Percentiles rank a stretch among this genome's conserved stretches.
phyloP scores from a whole-genome alignment of 768 basidiomycete species.

The Sporobolomyces roseus region DNA sequence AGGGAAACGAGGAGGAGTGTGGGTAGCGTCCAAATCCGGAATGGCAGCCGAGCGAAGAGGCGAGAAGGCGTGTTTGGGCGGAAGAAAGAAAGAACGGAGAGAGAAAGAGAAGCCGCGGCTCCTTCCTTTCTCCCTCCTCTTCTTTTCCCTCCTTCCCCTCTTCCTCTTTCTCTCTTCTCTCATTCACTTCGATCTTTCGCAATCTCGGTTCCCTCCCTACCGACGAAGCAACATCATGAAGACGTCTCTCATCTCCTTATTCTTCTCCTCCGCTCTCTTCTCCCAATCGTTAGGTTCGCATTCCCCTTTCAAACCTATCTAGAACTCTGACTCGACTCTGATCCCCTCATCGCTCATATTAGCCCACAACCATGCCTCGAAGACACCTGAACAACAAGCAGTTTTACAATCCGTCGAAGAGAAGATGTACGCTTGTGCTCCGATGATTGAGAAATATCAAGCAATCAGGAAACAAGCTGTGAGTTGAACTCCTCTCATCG shows the following conservation, averaged over 20 bases:
- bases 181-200: background rate
- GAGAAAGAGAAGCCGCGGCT: too few relatives aligned
- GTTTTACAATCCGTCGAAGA: conserved; percentile 40
- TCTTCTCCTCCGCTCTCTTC: conserved; percentile 1
- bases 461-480: conserved; percentile 39
- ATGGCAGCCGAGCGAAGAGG: too few relatives aligned
- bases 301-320: background rate
- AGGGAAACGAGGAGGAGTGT: too few relatives aligned
- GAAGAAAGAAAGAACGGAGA: too few relatives aligned
- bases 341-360: background rate
- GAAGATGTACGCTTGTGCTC: conserved; percentile 46
- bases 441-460: conserved; percentile 42
- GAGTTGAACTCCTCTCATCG: conserved; percentile 4
- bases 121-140: background rate
- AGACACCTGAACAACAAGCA: conserved; percentile 42
- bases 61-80: too few relatives aligned
- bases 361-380: conserved; percentile 25
- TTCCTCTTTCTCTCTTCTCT: background rate
- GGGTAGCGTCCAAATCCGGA: too few relatives aligned
- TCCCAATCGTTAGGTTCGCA: background rate
- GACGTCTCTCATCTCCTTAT: background rate
- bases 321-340: background rate
- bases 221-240: background rate
- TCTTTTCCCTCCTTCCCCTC: background rate
- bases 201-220: background rate